Percentiles rank a stretch among this genome's conserved stretches.
These are phyloP conservation scores for Ceratocystiopsis brevicomis DNA, from an alignment of 2,329 filamentous ascomycete species.

Conservation along the genomic window DNA sequence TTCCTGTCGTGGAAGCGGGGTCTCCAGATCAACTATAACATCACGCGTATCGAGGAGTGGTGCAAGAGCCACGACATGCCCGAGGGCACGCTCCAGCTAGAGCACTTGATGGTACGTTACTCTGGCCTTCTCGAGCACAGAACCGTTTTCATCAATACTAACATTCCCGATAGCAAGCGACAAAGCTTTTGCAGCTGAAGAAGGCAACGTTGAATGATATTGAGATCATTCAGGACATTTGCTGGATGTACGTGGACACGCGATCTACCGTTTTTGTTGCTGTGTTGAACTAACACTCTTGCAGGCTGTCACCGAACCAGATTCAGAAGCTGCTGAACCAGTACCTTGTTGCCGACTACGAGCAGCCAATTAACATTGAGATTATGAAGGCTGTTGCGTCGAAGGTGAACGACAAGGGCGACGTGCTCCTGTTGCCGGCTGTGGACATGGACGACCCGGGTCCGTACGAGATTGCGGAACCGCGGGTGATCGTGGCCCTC, in stretches of 20 bases:
- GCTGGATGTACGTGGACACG: slow-evolving; percentile 70
- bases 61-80: slow-evolving; percentile 99
- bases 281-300: not conserved
- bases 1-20: slow-evolving; percentile 99
- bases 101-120: slow-evolving; percentile 74
- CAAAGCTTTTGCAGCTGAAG: slow-evolving; percentile 93
- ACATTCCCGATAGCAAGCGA: slow-evolving; percentile 53
- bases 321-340: slow-evolving; percentile 98
- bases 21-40: slow-evolving; percentile 99
- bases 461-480: slow-evolving; percentile 95
- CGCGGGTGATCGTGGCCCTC: slow-evolving; percentile 81
- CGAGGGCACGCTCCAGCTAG: slow-evolving; percentile 87
- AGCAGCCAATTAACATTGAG: slow-evolving; percentile 97
- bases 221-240: slow-evolving; percentile 99
- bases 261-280: too few species aligned
- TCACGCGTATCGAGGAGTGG: slow-evolving; percentile 98
- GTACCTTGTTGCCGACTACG: slow-evolving; percentile 95
- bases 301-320: slow-evolving; percentile 87
- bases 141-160: slow-evolving; percentile 8
- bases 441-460: slow-evolving; percentile 99
- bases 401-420: slow-evolving; percentile 92
- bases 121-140: not conserved
- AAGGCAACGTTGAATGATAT: slow-evolving; percentile 98
- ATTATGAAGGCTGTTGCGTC: slow-evolving; percentile 99
- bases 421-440: slow-evolving; percentile 78